These are phyloP conservation scores for Aquilaria agallochum DNA, from an alignment of 441 rosid species.

Conservation along the genomic window DNA sequence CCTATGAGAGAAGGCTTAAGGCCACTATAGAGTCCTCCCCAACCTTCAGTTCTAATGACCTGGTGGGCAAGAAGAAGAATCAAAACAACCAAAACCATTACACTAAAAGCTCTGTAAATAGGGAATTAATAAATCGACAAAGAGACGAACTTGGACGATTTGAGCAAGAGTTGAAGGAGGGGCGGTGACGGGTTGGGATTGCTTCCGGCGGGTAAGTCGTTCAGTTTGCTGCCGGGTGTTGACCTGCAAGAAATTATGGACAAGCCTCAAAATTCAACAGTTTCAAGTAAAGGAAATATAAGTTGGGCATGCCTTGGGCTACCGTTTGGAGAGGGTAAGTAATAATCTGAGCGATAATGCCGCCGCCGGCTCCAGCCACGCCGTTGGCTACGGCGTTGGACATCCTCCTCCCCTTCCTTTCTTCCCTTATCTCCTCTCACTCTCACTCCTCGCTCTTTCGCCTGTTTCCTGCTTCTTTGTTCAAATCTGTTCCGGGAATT, in stretches of 20 bases:
- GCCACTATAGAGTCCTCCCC: slow-evolving; percentile 71
- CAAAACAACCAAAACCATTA: background rate
- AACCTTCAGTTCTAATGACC: slow-evolving; percentile 54
- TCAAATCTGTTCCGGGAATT: no score
- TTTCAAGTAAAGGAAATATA: background rate
- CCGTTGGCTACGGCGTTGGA: slow-evolving; percentile 72
- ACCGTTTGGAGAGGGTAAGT: slow-evolving; percentile 76
- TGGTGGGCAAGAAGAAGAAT: slow-evolving; percentile 3
- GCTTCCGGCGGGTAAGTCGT: slow-evolving; percentile 27
- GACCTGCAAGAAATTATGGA: slow-evolving; percentile 27
- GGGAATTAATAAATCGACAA: background rate
- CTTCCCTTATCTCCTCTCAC: background rate
- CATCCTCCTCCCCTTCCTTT: slow-evolving; percentile 12
- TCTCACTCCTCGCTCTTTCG: background rate
- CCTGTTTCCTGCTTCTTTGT: no score
- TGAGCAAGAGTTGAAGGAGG: slow-evolving; percentile 35
- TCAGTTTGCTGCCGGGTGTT: slow-evolving; percentile 74
- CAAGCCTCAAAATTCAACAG: background rate
- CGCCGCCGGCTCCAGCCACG: slow-evolving; percentile 68
- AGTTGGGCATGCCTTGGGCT: background rate
- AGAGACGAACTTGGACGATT: slow-evolving; percentile 34
- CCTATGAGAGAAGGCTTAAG: slow-evolving; percentile 69
- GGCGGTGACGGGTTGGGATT: slow-evolving; percentile 22
- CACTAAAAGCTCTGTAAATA: background rate
- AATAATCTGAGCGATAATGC: slow-evolving; percentile 67